Base-by-base conservation (phyloP, 345 rosid species). In the Trapa incisa region DNA sequence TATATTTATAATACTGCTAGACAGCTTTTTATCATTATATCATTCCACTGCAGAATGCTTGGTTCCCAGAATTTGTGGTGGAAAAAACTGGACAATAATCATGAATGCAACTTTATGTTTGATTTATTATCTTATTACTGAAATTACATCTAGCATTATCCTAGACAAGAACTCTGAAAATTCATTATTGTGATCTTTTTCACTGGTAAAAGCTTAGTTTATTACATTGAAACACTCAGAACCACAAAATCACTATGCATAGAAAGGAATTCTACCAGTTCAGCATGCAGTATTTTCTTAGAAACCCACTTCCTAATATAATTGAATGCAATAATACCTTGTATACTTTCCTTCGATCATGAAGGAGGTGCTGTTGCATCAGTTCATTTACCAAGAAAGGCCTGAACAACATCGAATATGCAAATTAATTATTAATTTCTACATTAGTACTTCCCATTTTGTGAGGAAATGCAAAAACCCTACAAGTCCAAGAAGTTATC, bases 331-430 rank as follows among this genome's bases (percentile, higher is more conserved):
- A 73, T 69, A 36, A 71, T 89, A 94, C 99, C 99, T 95, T 94
- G 68, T 95, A 95, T 63, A 95, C 99, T 78, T 95, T 86, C 74
- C 99, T 81, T 69, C 99, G 88, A 67, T 95, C 99, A 78, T 87
- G 99, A 75, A 95, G 98, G 75, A 95, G 97, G 79, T 87, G 91
- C 64, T 95, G 97, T 1, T 82, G 92, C 67, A 84, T 85, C 81
- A 95, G 82, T 67, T 95, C 98, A 84, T 95, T 91, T 41, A 95
- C 96, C 35, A 95, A 71, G 80, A 85, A 95, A 42, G 99, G 99
- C 80, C 98, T 92, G 82, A 74, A 84, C 61, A 70, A 81, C 50
- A 75, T 32, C 15, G 42, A 8, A 58, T 65, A 13, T 50, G 45
- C 47, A 37, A 54, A 67, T 14, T 29, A 67, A 37, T 17, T 33